Base-by-base conservation (phyloP, 352 stramenopile genomes). In the Pythium graminicola region DNA sequence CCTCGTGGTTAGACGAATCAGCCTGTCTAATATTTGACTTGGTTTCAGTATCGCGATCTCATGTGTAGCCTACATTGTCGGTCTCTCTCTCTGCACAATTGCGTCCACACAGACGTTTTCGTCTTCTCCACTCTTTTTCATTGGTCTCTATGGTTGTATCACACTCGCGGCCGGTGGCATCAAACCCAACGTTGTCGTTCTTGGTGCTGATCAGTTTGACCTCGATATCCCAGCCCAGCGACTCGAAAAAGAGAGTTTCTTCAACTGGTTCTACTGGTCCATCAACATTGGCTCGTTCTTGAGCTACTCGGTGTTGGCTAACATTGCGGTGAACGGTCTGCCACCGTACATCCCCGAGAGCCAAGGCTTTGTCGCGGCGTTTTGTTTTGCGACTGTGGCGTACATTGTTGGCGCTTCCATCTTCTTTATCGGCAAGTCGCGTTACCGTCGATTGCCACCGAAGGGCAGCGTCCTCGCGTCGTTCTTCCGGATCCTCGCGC, bases 211-310 rank as follows among this genome's bases (percentile, higher is more conserved):
- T 29, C 83, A 94, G 51, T 94, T 94, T 39, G 67, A 94, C 58
- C 63, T 88, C 7, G 56, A 72, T 26, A 72, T 89, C 26, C 79
- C 77, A 0, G 66, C 64, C 4, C 77, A 94, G 65, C 73, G 76
- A 7, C 47, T 54, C 0, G 81, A 92, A 65, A 89, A 94, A 50
- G 83, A 91, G 62, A 89, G 79, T 33, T 97, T 95, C 62, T 97
- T 97, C 70, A 95, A 95, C 57, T 95, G 77, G 78, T 97, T 97
- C 68, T 97, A 97, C 70, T 96, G 84, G 85, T 70, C 82, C 7
- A 95, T 97, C 62, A 97, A 97, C 61, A 71, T 95, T 20, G 89
- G 89, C 27, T 86, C 89, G 6, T 89, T 89, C 28, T 83, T 96
- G 49, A 96, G 86, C 70, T 96, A 93, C 64, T 89, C 77, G 0